These are phyloP conservation scores for Apiotrichum akiyoshidainum DNA, from an alignment of 1,284 basidiomycete species.

Conservation along the genomic window DNA sequence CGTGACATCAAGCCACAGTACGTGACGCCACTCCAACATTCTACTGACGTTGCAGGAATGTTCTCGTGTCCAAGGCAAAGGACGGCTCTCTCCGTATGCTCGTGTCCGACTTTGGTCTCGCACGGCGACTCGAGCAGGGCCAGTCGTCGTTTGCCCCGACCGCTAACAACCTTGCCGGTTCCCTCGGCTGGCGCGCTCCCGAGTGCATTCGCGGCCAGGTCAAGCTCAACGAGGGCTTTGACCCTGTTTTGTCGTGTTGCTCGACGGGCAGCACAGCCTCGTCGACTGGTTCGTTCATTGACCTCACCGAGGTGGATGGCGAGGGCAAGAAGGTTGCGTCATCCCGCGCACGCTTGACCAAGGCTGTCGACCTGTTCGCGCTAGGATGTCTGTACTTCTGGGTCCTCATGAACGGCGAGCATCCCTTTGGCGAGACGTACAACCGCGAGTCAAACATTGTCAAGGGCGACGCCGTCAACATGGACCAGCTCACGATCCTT, in stretches of 20 bases:
- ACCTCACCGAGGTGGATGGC: slow-evolving; percentile 15
- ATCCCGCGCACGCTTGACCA: slow-evolving; percentile 62
- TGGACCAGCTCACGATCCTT: slow-evolving; percentile 69
- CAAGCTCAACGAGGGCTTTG: slow-evolving; percentile 71
- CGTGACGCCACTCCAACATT: slow-evolving; percentile 18
- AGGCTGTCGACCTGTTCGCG: slow-evolving; percentile 90
- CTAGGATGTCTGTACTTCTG: slow-evolving; percentile 91
- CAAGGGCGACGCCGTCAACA: slow-evolving; percentile 64
- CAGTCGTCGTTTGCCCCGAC: slow-evolving; percentile 89
- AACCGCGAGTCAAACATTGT: slow-evolving; percentile 89
- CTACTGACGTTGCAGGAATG: slow-evolving; percentile 59
- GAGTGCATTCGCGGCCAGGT: slow-evolving; percentile 89
- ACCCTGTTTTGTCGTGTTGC: slow-evolving; percentile 58
- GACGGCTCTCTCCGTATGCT: slow-evolving; percentile 72
- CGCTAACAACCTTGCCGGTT: slow-evolving; percentile 69
- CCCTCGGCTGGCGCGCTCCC: slow-evolving; percentile 90
- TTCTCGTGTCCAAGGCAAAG: slow-evolving; percentile 76
- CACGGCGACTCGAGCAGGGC: slow-evolving; percentile 85
- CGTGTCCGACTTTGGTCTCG: slow-evolving; percentile 92
- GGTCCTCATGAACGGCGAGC: slow-evolving; percentile 76
- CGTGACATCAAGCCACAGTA: slow-evolving; percentile 94
- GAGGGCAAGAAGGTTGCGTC: slow-evolving; percentile 16
- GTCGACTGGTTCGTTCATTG: slow-evolving; percentile 29
- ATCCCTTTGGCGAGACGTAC: slow-evolving; percentile 87
- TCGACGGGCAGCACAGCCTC: slow-evolving; percentile 31